A percentile compares a stretch with the other conserved stretches of the same genome.
Evolutionary conservation across 495 filamentous ascomycete genomes (phyloP).

Genomic region (Neurospora africana): DNA sequence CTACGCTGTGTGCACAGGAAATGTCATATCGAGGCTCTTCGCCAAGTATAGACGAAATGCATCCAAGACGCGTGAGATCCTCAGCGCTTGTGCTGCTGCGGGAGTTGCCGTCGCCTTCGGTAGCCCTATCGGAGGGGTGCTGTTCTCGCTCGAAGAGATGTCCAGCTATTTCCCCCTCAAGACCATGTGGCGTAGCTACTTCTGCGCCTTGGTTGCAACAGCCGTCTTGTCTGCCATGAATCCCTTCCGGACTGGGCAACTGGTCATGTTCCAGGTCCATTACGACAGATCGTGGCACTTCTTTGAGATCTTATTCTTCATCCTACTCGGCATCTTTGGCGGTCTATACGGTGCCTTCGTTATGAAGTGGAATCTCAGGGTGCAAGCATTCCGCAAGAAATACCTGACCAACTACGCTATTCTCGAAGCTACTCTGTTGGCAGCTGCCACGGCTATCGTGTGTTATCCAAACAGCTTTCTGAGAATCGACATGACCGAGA

Average conservation of each 20-base stretch:
- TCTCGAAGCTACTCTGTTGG: constrained; percentile 77
- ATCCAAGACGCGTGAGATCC: constrained; percentile 87
- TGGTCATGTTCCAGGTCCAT: constrained; percentile 97
- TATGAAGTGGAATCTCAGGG: constrained; percentile 94
- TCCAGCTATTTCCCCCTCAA: constrained; percentile 96
- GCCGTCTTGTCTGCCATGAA: constrained; percentile 94
- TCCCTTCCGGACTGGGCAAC: constrained; percentile 92
- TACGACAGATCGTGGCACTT: constrained; percentile 98
- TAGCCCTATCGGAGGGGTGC: constrained; percentile 89
- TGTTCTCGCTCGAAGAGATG: constrained; percentile 98
- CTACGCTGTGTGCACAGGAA: constrained; percentile 94
- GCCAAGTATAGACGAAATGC: constrained; percentile 89
- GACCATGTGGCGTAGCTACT: constrained; percentile 96
- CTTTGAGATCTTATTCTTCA: constrained; percentile 89
- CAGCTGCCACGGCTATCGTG: constrained; percentile 71
- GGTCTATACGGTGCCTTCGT: constrained; percentile 95
- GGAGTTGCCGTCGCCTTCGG: constrained; percentile 96
- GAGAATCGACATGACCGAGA: constrained; percentile 97
- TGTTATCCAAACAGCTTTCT: constrained; percentile 96
- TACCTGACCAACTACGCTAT: constrained; percentile 79
- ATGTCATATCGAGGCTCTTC: constrained; percentile 90
- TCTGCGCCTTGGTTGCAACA: constrained; percentile 93
- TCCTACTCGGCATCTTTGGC: constrained; percentile 84
- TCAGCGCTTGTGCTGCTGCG: constrained; percentile 88
- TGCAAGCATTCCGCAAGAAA: constrained; percentile 88